Evolutionary conservation across 208 protist genomes (phyloP).

Genomic region (Acanthamoeba lenticulata): DNA sequence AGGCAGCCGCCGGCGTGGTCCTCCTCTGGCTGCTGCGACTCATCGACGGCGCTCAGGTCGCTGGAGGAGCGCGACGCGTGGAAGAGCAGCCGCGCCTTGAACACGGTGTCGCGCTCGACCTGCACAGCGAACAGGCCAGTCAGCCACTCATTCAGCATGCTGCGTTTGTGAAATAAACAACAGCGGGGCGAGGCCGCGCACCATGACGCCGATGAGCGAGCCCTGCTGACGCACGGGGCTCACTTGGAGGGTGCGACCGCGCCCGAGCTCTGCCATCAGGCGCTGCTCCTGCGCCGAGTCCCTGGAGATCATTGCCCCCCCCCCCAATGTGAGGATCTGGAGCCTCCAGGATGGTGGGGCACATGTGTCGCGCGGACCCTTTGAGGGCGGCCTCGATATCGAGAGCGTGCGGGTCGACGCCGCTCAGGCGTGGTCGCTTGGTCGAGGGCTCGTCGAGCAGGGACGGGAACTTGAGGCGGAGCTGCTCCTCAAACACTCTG

Average conservation of each 20-base stretch:
- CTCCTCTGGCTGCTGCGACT: neutral
- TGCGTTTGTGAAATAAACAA: neutral
- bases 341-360: neutral
- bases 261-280: neutral
- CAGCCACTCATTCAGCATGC: neutral
- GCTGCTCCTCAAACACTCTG: constrained; percentile 2
- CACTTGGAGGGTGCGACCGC: neutral
- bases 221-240: neutral
- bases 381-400: neutral
- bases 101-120: neutral
- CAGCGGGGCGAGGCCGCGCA: neutral
- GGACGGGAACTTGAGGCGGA: neutral
- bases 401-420: neutral
- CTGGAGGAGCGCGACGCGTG: neutral
- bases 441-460: neutral
- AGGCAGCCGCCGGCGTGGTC: neutral
- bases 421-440: neutral
- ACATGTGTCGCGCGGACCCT: neutral
- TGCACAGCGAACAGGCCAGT: neutral
- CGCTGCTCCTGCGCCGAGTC: neutral
- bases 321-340: neutral
- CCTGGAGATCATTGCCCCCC: neutral
- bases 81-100: neutral
- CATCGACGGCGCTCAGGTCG: neutral
- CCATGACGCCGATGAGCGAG: neutral